Evolutionary conservation across 108 stramenopile species (phyloP), one percentile per base, ranked within the genome.

Genomic region (Skeletonema menzelii): DNA sequence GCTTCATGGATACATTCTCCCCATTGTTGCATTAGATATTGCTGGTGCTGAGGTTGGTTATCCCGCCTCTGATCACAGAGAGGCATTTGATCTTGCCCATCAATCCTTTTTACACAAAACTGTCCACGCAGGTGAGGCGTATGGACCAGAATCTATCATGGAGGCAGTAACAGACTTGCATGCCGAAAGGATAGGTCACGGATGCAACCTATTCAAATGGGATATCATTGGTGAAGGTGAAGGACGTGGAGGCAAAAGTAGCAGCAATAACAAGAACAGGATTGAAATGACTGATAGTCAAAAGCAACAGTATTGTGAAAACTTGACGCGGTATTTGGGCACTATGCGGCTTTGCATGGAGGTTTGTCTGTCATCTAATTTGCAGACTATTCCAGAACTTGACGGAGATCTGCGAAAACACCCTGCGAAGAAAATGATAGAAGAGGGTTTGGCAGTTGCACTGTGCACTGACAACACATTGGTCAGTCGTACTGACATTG

Each of bases 81-180:
- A 67, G 49, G 77, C 77, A 37, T 78, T 71, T 31, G 70, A 71
- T 37, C 64, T 78, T 24, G 77, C 77, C 8, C 77, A 78, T 49
- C 70, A 64, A 40, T 78, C 77, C 15, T 78, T 78, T 57, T 56
- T 78, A 31, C 49, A 78, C 58, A 78, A 78, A 49, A 78, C 77
- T 10, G 77, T 78, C 1, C 77, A 78, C 31, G 70, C 77, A 2
- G 77, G 77, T 15, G 77, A 78, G 28, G 77, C 77, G 44, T 78
- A 78, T 22, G 77, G 77, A 11, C 77, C 77, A 12, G 77, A 78
- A 31, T 63, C 67, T 46, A 78, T 78, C 17, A 70, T 67, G 32
- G 34, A 55, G 7, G 70, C 77, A 5, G 71, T 78, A 20, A 78
- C 77, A 1, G 70, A 78, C 53, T 70, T 78, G 22, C 77, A 78